phyloP scores from a whole-genome alignment of 1,284 basidiomycete genomes.

The Trichosporon ovoides region DNA sequence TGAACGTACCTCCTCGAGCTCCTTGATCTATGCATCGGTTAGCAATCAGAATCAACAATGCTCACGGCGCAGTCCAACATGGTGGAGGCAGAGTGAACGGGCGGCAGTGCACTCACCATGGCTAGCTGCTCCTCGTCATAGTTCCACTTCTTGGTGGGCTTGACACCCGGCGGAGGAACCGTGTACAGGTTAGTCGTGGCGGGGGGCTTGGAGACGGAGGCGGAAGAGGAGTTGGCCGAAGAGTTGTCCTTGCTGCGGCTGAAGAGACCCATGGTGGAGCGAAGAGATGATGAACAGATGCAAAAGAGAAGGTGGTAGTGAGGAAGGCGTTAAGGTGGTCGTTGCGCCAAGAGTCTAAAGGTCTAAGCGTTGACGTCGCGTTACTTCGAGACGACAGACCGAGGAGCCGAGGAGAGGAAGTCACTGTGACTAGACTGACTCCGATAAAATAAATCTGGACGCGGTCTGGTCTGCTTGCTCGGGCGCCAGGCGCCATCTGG shows the following conservation, averaged over 20 bases:
- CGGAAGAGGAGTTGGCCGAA: conserved; percentile 3
- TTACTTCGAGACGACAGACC: too few species aligned
- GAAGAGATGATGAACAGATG: too few species aligned
- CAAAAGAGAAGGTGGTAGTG: not conserved
- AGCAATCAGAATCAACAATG: not conserved
- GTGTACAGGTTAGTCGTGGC: conserved; percentile 11
- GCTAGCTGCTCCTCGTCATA: conserved; percentile 62
- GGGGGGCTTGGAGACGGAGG: conserved; percentile 8
- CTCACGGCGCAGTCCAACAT: not conserved
- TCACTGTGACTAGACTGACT: too few species aligned
- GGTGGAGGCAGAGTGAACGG: too few species aligned
- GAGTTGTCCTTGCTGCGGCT: conserved; percentile 4
- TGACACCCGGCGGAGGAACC: conserved; percentile 10
- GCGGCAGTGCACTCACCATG: conserved; percentile 34
- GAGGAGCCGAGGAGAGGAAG: too few species aligned
- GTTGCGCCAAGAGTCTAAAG: too few species aligned
- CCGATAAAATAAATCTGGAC: too few species aligned
- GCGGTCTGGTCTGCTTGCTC: not conserved
- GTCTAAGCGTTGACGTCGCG: too few species aligned
- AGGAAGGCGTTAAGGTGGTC: not conserved
- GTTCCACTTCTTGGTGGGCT: conserved; percentile 52
- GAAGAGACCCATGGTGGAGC: conserved; percentile 15
- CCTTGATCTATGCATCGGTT: conserved; percentile 52
- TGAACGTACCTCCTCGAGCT: conserved; percentile 59
- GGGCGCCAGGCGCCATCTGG: not conserved